A percentile compares a stretch with the other conserved stretches of the same genome.
Evolutionary conservation across 1,284 basidiomycete species (phyloP).

Genomic region (Mycena sp.): DNA sequence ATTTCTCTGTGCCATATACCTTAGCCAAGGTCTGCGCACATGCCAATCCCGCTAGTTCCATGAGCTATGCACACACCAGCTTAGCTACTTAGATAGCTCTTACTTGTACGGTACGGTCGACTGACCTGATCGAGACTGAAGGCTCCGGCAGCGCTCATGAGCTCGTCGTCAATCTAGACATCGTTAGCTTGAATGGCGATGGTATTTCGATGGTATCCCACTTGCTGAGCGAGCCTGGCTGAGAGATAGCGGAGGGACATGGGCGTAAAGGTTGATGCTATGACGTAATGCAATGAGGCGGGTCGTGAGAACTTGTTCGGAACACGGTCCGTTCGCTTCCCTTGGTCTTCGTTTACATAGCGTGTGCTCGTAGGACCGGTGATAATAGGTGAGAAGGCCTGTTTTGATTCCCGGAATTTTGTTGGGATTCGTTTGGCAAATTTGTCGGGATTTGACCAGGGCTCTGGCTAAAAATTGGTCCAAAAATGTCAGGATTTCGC

Average conservation of each 20-base stretch:
- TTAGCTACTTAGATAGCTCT: too few species aligned
- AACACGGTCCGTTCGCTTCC: too few species aligned
- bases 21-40: constrained; percentile 91
- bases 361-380: too few species aligned
- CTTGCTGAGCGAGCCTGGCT: constrained; percentile 85
- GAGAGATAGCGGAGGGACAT: constrained; percentile 84
- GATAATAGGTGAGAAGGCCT: too few species aligned
- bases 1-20: constrained; percentile 74
- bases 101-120: not conserved
- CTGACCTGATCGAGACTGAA: constrained; percentile 91
- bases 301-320: too few species aligned
- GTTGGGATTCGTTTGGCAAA: too few species aligned
- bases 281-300: too few species aligned
- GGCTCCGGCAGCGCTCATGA: constrained; percentile 86
- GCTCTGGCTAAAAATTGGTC: too few species aligned
- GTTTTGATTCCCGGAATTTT: too few species aligned
- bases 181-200: constrained; percentile 40
- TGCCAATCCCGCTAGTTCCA: constrained; percentile 98
- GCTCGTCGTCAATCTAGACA: constrained; percentile 89
- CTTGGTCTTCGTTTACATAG: too few species aligned
- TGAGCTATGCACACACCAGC: constrained; percentile 68
- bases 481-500: too few species aligned
- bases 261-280: not conserved
- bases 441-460: too few species aligned
- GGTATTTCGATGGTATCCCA: constrained; percentile 38